phyloP scores from a whole-genome alignment of 2,329 filamentous ascomycete species.

The Calycina herbarum region DNA sequence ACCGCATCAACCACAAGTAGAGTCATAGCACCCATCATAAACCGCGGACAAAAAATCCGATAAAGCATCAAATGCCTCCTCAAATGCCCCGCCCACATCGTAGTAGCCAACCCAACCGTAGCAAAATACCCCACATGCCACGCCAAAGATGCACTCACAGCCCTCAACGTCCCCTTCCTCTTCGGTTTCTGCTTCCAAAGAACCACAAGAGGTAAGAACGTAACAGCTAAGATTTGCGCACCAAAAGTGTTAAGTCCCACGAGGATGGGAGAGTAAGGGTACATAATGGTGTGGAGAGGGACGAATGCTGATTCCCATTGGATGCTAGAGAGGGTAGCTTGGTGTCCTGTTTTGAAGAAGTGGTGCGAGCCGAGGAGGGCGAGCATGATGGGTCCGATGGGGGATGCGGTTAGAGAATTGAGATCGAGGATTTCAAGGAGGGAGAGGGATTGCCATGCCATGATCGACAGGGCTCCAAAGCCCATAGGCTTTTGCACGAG shows the following conservation, averaged over 20 bases:
- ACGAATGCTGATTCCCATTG: constrained; percentile 98
- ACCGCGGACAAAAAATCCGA: constrained; percentile 87
- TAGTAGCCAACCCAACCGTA: constrained; percentile 79
- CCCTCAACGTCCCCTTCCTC: constrained; percentile 49
- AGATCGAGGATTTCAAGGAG: constrained; percentile 65
- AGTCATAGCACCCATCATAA: constrained; percentile 75
- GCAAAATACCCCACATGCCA: constrained; percentile 82
- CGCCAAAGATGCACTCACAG: constrained; percentile 68
- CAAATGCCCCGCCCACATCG: constrained; percentile 85
- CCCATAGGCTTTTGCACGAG: constrained; percentile 95
- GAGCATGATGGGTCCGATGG: constrained; percentile 81
- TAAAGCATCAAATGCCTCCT: constrained; percentile 95
- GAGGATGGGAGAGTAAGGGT: constrained; percentile 85
- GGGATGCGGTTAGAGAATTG: constrained; percentile 59
- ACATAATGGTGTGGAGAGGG: constrained; percentile 75
- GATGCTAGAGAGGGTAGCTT: constrained; percentile 81
- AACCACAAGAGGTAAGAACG: constrained; percentile 76
- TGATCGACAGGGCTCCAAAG: constrained; percentile 75
- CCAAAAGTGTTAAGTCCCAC: constrained; percentile 86
- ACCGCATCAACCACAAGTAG: constrained; percentile 78
- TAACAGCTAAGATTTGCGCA: constrained; percentile 79
- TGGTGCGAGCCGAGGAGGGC: constrained; percentile 90
- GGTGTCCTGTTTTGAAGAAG: constrained; percentile 97
- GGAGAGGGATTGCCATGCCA: constrained; percentile 86
- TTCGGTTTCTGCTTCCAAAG: constrained; percentile 88